phyloP scores from a whole-genome alignment of 345 rosid species.

The Sonneratia alba region DNA sequence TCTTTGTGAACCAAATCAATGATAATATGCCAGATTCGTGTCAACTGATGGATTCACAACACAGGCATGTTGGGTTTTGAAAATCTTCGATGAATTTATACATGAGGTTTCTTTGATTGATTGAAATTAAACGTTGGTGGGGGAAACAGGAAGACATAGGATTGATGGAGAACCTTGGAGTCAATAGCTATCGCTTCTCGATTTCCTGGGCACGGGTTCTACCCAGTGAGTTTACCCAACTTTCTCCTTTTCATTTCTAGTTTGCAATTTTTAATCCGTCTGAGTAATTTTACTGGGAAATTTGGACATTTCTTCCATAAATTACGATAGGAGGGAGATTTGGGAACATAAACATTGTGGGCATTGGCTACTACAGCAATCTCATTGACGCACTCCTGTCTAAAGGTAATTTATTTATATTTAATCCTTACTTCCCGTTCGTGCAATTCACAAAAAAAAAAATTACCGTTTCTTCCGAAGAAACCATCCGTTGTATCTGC shows the following conservation, averaged over 20 bases:
- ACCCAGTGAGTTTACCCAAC: slow-evolving; percentile 42
- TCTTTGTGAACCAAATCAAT: no score
- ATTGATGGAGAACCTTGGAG: slow-evolving; percentile 50
- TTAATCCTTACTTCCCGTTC: neutral
- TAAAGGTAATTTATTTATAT: slow-evolving; percentile 22
- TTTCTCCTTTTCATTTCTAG: neutral
- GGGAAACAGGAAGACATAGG: slow-evolving; percentile 47
- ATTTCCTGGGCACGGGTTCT: slow-evolving; percentile 77
- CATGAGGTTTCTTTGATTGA: no score
- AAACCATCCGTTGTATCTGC: no score
- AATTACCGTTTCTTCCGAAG: no score
- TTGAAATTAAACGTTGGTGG: no score
- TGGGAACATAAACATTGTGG: slow-evolving; percentile 47
- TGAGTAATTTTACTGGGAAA: neutral
- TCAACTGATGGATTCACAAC: no score
- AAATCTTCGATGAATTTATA: no score
- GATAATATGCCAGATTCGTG: no score
- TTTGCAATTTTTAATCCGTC: neutral
- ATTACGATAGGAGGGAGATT: slow-evolving; percentile 51
- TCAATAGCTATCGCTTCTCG: slow-evolving; percentile 62
- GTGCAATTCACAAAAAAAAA: neutral
- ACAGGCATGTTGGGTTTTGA: no score
- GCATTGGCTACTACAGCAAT: slow-evolving; percentile 49
- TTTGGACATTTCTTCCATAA: neutral
- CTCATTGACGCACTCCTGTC: slow-evolving; percentile 44